These are phyloP conservation scores for Peronospora tabacina DNA, from an alignment of 352 stramenopile genomes.

Conservation along the genomic window DNA sequence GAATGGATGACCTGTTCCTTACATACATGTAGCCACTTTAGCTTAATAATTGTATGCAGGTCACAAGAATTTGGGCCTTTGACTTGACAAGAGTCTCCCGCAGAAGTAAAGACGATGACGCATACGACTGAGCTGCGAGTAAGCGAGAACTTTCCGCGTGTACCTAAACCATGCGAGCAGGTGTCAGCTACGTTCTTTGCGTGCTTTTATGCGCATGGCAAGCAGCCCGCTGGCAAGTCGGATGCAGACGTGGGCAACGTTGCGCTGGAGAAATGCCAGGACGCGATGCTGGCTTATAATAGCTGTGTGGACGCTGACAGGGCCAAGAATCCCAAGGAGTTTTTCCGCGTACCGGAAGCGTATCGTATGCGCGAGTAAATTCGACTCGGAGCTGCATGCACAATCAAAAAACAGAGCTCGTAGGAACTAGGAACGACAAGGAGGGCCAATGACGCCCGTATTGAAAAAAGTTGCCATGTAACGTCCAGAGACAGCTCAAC, in stretches of 20 bases:
- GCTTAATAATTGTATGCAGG: slow-evolving; percentile 48
- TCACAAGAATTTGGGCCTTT: background rate
- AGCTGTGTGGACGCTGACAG: slow-evolving; percentile 55
- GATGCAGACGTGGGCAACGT: slow-evolving; percentile 62
- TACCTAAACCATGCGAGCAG: slow-evolving; percentile 61
- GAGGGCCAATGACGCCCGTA: background rate
- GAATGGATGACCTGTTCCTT: background rate
- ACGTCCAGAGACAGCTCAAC: background rate
- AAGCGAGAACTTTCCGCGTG: slow-evolving; percentile 70
- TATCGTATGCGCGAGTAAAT: slow-evolving; percentile 59
- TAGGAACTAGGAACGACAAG: too few species aligned
- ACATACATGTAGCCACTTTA: background rate
- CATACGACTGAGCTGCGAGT: slow-evolving; percentile 46
- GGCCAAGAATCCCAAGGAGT: slow-evolving; percentile 51
- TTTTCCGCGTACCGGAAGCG: slow-evolving; percentile 74
- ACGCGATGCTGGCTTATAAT: slow-evolving; percentile 61
- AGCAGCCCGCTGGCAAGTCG: slow-evolving; percentile 44
- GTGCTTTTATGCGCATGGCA: slow-evolving; percentile 79
- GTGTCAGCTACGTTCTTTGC: slow-evolving; percentile 65
- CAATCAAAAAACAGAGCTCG: background rate
- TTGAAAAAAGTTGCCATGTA: slow-evolving; percentile 29
- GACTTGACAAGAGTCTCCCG: background rate
- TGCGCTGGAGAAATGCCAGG: slow-evolving; percentile 49
- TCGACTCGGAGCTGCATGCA: slow-evolving; percentile 5
- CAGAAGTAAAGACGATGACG: slow-evolving; percentile 7